These are phyloP conservation scores for Telfairia occidentalis DNA, from an alignment of 331 rosid genomes.

Conservation along the genomic window DNA sequence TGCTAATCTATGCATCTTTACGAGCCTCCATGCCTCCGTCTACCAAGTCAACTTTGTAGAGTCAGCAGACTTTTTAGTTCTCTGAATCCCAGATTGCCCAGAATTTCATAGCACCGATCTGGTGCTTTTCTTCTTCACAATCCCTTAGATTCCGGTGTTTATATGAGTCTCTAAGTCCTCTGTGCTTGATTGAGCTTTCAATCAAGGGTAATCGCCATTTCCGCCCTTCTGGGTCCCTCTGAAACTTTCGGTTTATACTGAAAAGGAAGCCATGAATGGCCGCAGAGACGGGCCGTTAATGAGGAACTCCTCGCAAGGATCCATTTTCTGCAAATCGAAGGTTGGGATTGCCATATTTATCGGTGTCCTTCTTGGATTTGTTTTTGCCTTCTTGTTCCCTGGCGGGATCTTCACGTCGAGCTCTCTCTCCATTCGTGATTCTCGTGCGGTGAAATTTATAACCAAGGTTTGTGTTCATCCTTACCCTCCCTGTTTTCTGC, in stretches of 20 bases:
- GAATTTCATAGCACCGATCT: background rate
- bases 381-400: conserved; percentile 57
- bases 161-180: background rate
- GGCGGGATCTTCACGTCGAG: conserved; percentile 35
- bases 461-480: conserved; percentile 29
- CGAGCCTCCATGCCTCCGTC: background rate
- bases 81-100: background rate
- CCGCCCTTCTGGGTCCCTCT: background rate
- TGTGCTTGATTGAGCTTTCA: background rate
- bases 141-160: background rate
- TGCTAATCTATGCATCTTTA: background rate
- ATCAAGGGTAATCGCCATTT: background rate
- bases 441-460: conserved; percentile 17
- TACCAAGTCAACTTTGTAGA: conserved; percentile 5
- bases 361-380: conserved; percentile 61
- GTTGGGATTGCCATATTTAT: conserved; percentile 40
- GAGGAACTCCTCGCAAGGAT: conserved; percentile 32
- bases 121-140: background rate
- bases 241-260: background rate
- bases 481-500: background rate
- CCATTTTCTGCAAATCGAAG: conserved; percentile 29
- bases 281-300: conserved; percentile 58
- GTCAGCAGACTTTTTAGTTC: background rate
- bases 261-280: conserved; percentile 31
- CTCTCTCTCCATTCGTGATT: conserved; percentile 24